These are phyloP conservation scores for Chenopodium quinoa DNA, from an alignment of 148 eudicot species.

Conservation along the genomic window DNA sequence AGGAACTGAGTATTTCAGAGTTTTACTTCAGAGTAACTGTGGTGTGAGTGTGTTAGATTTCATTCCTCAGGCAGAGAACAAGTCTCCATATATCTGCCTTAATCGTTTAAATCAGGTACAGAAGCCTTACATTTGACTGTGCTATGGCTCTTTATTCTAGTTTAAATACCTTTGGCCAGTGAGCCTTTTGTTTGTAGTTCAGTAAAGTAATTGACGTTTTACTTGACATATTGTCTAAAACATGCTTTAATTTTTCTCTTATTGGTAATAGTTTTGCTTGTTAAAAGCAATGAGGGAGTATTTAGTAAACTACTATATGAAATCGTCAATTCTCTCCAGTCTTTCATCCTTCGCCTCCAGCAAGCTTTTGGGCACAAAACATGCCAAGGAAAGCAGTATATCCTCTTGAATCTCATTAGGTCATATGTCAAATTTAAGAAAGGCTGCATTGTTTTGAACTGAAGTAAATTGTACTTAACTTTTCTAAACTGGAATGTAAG, in stretches of 20 bases:
- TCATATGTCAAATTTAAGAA: neutral
- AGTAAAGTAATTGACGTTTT: constrained; percentile 1
- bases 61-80: constrained; percentile 59
- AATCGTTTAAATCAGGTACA: constrained; percentile 97
- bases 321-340: neutral
- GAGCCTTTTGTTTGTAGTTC: neutral
- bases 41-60: constrained; percentile 95
- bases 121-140: neutral
- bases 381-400: neutral
- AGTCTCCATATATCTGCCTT: constrained; percentile 66
- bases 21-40: constrained; percentile 93
- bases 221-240: neutral
- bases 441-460: neutral
- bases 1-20: constrained; percentile 91
- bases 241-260: neutral
- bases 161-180: neutral
- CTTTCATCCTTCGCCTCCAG: neutral
- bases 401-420: neutral
- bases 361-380: neutral
- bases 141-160: neutral
- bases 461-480: neutral
- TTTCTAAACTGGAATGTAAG: neutral
- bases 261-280: neutral
- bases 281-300: neutral
- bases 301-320: neutral